Evolutionary conservation across 768 basidiomycete species (phyloP).

Genomic region (Leucocoprinus sp.): DNA sequence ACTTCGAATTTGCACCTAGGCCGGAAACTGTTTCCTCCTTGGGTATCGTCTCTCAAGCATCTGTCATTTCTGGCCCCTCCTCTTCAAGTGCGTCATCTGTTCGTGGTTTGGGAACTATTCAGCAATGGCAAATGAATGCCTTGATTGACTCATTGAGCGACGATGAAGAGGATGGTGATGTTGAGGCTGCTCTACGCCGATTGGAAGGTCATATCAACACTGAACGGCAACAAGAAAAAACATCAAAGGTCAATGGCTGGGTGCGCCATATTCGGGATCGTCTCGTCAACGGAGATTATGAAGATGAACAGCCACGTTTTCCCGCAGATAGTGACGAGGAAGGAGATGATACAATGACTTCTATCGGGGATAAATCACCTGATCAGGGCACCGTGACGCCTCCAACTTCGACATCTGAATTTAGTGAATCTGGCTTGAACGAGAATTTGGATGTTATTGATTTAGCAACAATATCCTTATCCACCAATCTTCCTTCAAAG

Average conservation of each 20-base stretch:
- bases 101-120: conserved; percentile 40
- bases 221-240: conserved; percentile 59
- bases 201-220: conserved; percentile 85
- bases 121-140: conserved; percentile 81
- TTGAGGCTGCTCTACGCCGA: conserved; percentile 70
- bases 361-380: conserved; percentile 16
- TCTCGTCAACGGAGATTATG: conserved; percentile 55
- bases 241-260: conserved; percentile 77
- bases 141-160: conserved; percentile 68
- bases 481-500: conserved; percentile 22
- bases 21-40: conserved; percentile 75
- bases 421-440: conserved; percentile 9
- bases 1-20: conserved; percentile 68
- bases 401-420: conserved; percentile 10
- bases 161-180: conserved; percentile 70
- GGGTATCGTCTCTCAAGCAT: conserved; percentile 59
- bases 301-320: conserved; percentile 51
- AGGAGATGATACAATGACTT: conserved; percentile 18
- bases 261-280: conserved; percentile 64
- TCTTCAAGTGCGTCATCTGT: conserved; percentile 35
- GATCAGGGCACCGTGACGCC: conserved; percentile 13
- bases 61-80: conserved; percentile 41
- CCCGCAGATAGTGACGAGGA: conserved; percentile 41
- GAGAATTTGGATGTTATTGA: conserved; percentile 8
- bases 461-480: conserved; percentile 25